These are phyloP conservation scores for Sphagnum contortum DNA, from an alignment of 225 moss, liverwort and hornwort genomes.

Conservation along the genomic window DNA sequence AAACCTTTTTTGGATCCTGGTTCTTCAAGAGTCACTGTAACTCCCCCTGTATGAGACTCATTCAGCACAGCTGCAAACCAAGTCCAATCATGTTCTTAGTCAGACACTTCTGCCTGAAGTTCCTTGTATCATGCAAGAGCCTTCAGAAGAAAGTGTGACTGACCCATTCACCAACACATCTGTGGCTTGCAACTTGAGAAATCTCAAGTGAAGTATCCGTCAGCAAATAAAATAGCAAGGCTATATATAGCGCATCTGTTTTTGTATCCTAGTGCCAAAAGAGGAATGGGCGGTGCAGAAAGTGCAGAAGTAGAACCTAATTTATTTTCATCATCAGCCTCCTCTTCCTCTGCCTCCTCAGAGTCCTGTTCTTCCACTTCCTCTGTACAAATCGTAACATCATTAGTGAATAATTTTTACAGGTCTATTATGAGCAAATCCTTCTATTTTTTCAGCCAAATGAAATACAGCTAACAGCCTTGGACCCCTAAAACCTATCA, in stretches of 20 bases:
- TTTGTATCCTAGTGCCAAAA: background rate
- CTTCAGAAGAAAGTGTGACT: background rate
- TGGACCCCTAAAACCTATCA: background rate
- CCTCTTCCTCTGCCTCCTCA: slow-evolving; percentile 37
- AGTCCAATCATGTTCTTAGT: too few relatives aligned
- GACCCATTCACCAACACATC: background rate
- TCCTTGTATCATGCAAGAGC: background rate
- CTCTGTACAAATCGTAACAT: slow-evolving; percentile 23
- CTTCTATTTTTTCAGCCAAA: too few relatives aligned
- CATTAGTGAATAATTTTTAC: background rate
- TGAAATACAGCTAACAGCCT: background rate
- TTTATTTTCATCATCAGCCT: slow-evolving; percentile 24
- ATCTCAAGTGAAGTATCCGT: background rate
- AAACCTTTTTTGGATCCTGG: too few relatives aligned
- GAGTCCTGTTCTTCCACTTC: slow-evolving; percentile 42
- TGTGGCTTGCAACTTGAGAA: background rate
- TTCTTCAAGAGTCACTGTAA: too few relatives aligned
- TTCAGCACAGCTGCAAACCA: too few relatives aligned
- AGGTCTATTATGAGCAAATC: background rate
- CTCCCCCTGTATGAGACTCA: too few relatives aligned
- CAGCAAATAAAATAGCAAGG: background rate
- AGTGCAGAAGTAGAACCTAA: slow-evolving; percentile 25
- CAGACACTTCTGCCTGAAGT: too few relatives aligned
- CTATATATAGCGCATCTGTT: background rate
- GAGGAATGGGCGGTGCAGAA: background rate